These are phyloP conservation scores for Drosera capensis DNA, from an alignment of 148 eudicot species.

Conservation along the genomic window DNA sequence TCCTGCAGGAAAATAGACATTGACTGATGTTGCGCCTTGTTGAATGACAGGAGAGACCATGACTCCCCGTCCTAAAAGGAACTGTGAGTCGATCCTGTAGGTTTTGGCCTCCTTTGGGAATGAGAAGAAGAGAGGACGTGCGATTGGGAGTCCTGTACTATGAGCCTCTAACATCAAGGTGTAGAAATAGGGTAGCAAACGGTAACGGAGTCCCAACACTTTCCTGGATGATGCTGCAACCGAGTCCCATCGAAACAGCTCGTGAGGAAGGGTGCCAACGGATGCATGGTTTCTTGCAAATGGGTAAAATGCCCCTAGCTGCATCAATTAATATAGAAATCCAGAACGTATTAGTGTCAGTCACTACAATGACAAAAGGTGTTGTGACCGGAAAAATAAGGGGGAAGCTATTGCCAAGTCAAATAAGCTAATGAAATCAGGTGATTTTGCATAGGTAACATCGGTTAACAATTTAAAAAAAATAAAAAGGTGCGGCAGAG, in stretches of 20 bases:
- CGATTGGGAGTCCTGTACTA: slow-evolving; percentile 32
- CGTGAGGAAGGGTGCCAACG: slow-evolving; percentile 15
- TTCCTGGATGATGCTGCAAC: slow-evolving; percentile 32
- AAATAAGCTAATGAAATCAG: no score
- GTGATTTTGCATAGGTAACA: no score
- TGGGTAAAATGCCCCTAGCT: slow-evolving; percentile 53
- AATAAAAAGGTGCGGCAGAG: no score
- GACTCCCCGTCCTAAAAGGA: slow-evolving; percentile 39
- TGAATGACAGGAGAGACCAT: slow-evolving; percentile 37
- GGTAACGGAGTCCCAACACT: slow-evolving; percentile 36
- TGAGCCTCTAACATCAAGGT: slow-evolving; percentile 45
- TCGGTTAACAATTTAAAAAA: no score
- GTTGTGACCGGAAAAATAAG: neutral
- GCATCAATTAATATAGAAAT: slow-evolving; percentile 1
- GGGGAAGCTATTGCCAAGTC: no score
- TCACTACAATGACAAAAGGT: neutral
- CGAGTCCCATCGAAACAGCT: slow-evolving; percentile 39
- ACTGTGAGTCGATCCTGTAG: slow-evolving; percentile 28
- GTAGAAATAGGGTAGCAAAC: slow-evolving; percentile 40
- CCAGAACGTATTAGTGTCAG: no score
- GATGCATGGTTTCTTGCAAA: slow-evolving; percentile 39
- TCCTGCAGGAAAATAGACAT: slow-evolving; percentile 33
- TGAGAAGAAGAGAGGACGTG: slow-evolving; percentile 46
- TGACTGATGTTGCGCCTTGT: slow-evolving; percentile 17
- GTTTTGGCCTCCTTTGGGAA: slow-evolving; percentile 27